These are phyloP conservation scores for Thelonectria discophora DNA, from an alignment of 2,329 filamentous ascomycete genomes.

Conservation along the genomic window DNA sequence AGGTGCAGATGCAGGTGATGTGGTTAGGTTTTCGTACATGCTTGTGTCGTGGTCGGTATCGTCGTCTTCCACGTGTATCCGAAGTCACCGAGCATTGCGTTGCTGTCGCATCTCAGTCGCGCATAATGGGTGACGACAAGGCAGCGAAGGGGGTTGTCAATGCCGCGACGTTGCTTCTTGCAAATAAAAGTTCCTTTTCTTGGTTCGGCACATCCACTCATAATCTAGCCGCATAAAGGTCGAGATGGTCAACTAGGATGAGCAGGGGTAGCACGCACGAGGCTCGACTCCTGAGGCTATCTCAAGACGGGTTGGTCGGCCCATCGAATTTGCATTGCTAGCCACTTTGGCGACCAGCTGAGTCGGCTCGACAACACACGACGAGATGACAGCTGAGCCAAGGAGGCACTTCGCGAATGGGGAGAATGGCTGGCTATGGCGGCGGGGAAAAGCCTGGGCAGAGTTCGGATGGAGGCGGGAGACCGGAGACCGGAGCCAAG, in stretches of 20 bases:
- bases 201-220: not conserved
- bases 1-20: constrained; percentile 16
- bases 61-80: constrained; percentile 7
- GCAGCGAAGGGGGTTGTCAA: constrained; percentile 18
- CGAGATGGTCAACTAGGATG: constrained; percentile 4
- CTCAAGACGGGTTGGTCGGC: constrained; percentile 13
- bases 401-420: not conserved
- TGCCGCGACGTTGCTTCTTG: constrained; percentile 7
- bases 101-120: constrained; percentile 11
- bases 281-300: constrained; percentile 4
- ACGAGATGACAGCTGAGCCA: not conserved
- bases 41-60: constrained; percentile 3
- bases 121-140: constrained; percentile 11
- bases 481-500: not conserved
- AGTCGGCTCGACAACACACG: constrained; percentile 8
- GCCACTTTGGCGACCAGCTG: not conserved
- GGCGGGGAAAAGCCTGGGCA: not conserved
- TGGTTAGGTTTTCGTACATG: not conserved
- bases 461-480: constrained; percentile 2
- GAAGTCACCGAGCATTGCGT: constrained; percentile 2
- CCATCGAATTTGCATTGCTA: not conserved
- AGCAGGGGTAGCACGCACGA: constrained; percentile 12
- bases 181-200: not conserved
- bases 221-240: constrained; percentile 19
- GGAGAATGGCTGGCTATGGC: not conserved